These are phyloP conservation scores for Citrus medica DNA, from an alignment of 345 rosid species.

Conservation along the genomic window DNA sequence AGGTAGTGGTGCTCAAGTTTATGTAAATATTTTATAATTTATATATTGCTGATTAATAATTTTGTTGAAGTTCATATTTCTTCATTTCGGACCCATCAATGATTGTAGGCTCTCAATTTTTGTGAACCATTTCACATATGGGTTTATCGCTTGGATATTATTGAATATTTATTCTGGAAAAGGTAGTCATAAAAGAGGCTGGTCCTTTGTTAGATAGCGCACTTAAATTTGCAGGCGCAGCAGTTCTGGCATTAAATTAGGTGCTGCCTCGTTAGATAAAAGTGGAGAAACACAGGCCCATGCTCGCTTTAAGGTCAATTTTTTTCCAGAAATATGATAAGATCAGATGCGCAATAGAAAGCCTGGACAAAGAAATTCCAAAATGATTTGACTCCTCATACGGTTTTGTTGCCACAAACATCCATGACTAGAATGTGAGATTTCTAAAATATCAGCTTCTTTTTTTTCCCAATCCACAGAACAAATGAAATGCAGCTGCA, in stretches of 20 bases:
- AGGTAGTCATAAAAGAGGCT: neutral
- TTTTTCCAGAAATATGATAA: neutral
- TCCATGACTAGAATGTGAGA: neutral
- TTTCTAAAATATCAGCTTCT: neutral
- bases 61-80: neutral
- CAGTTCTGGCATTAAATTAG: neutral
- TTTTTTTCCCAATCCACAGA: neutral
- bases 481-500: conserved; percentile 1
- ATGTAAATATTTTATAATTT: neutral
- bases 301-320: neutral
- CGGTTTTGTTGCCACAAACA: neutral
- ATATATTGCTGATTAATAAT: neutral
- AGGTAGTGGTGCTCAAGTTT: neutral
- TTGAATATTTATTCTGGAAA: neutral
- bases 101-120: neutral
- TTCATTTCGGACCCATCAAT: neutral
- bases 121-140: neutral
- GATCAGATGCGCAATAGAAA: neutral
- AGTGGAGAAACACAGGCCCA: too few species aligned
- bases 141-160: neutral
- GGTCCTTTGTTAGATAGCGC: too few species aligned
- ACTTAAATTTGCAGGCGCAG: neutral
- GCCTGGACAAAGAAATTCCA: neutral
- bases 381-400: neutral
- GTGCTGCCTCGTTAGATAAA: neutral